Evolutionary conservation across 768 basidiomycete species (phyloP).

Genomic region (Cyclocybe cylindracea): DNA sequence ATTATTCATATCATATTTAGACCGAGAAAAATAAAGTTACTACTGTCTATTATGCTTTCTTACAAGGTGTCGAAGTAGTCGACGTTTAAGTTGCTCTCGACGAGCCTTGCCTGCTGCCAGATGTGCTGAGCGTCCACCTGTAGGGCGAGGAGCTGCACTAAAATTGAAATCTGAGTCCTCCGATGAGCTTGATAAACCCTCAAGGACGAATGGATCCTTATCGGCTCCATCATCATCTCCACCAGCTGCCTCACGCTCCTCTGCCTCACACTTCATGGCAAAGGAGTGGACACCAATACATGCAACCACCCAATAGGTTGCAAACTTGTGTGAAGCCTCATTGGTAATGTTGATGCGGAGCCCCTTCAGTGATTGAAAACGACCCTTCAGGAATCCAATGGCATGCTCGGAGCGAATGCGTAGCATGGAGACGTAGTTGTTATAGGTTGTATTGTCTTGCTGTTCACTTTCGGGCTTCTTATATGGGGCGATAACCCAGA

Average conservation of each 20-base stretch:
- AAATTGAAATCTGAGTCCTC: background rate
- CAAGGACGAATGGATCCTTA: too few species aligned
- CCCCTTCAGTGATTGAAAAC: conserved; percentile 33
- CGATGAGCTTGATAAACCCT: too few species aligned
- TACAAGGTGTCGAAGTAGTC: too few species aligned
- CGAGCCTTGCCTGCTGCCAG: too few species aligned
- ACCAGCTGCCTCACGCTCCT: too few species aligned
- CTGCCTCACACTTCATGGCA: conserved; percentile 29
- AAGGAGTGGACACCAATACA: conserved; percentile 32
- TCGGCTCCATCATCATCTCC: too few species aligned
- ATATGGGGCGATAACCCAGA: background rate
- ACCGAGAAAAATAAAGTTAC: too few species aligned
- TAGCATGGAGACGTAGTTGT: conserved; percentile 35
- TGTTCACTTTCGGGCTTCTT: conserved; percentile 22
- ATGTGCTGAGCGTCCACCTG: too few species aligned
- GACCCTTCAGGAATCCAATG: conserved; percentile 41
- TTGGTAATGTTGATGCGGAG: conserved; percentile 27
- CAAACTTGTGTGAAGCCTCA: conserved; percentile 21
- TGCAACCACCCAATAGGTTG: conserved; percentile 29
- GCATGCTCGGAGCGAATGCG: conserved; percentile 39
- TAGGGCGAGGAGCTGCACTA: background rate
- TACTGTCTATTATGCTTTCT: too few species aligned
- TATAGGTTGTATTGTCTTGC: conserved; percentile 27
- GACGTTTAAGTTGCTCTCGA: too few species aligned
- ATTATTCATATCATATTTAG: too few species aligned